Percentiles rank a stretch among this genome's conserved stretches.
phyloP scores from a whole-genome alignment of 2,329 filamentous ascomycete genomes.

The Orbilia blumenaviensis region DNA sequence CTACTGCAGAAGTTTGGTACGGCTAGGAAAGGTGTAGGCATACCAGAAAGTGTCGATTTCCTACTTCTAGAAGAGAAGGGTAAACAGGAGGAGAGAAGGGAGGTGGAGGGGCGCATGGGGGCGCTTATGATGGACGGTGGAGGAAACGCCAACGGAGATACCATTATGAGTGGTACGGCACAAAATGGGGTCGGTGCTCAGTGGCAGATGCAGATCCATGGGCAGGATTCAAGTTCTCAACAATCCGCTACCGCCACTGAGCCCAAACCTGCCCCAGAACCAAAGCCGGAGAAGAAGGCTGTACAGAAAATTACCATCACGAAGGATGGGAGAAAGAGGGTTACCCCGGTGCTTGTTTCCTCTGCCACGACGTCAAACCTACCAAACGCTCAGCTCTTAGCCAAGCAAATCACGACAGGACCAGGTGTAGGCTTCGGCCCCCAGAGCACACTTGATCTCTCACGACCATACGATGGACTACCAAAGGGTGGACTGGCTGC shows the following conservation, averaged over 20 bases:
- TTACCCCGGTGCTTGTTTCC: slow-evolving; percentile 89
- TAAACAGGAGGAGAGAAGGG: slow-evolving; percentile 87
- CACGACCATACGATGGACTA: slow-evolving; percentile 90
- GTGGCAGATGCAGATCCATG: slow-evolving; percentile 57
- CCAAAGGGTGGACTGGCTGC: slow-evolving; percentile 87
- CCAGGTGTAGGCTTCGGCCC: slow-evolving; percentile 63
- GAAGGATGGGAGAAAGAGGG: slow-evolving; percentile 96
- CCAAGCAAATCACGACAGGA: slow-evolving; percentile 55
- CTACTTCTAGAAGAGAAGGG: slow-evolving; percentile 87
- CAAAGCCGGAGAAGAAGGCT: slow-evolving; percentile 62
- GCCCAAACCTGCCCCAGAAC: slow-evolving; percentile 19
- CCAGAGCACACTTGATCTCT: slow-evolving; percentile 85
- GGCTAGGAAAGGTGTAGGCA: slow-evolving; percentile 84
- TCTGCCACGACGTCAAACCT: slow-evolving; percentile 63
- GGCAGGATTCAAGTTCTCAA: slow-evolving; percentile 43
- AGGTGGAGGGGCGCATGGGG: slow-evolving; percentile 94
- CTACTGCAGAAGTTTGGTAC: slow-evolving; percentile 91
- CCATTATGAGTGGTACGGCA: slow-evolving; percentile 65
- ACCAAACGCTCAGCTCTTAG: slow-evolving; percentile 57
- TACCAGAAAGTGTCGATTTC: slow-evolving; percentile 90
- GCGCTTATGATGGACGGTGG: slow-evolving; percentile 76
- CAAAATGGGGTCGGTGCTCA: slow-evolving; percentile 59
- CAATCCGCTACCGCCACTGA: background rate
- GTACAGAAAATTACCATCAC: slow-evolving; percentile 88
- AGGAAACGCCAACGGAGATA: slow-evolving; percentile 72